A percentile compares a stretch with the other conserved stretches of the same genome.
Evolutionary conservation across 768 basidiomycete species (phyloP).

Genomic region (Podaxis mareebaensis): DNA sequence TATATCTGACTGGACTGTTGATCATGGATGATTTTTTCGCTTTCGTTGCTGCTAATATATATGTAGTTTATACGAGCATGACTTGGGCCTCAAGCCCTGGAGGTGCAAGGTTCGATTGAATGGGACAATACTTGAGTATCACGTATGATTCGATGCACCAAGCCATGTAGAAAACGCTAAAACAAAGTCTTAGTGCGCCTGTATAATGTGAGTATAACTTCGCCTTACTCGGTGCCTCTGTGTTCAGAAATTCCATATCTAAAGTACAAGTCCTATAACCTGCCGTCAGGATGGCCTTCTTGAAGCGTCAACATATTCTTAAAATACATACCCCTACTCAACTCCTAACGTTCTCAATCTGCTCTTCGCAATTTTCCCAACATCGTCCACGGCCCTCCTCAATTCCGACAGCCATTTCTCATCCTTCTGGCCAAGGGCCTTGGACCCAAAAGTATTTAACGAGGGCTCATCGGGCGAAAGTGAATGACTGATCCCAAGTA

Average conservation of each 20-base stretch:
- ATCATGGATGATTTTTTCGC: background rate
- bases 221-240: no score
- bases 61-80: background rate
- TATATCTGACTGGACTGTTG: background rate
- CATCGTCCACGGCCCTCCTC: constrained; percentile 68
- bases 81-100: background rate
- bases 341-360: constrained; percentile 52
- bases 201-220: no score
- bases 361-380: constrained; percentile 77
- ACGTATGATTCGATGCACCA: no score
- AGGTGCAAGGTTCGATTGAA: background rate
- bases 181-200: no score
- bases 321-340: constrained; percentile 20
- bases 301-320: background rate
- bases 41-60: constrained; percentile 7
- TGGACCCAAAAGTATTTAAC: constrained; percentile 32
- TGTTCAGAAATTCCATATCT: no score
- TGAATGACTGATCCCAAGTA: constrained; percentile 54
- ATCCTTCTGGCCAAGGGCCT: constrained; percentile 35
- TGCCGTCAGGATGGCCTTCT: background rate
- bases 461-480: constrained; percentile 43
- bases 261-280: background rate
- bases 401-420: constrained; percentile 68
- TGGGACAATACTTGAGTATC: no score
- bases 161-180: no score